A percentile compares a stretch with the other conserved stretches of the same genome.
phyloP scores from a whole-genome alignment of 306 rosid species.

The Leucaena leucocephala region DNA sequence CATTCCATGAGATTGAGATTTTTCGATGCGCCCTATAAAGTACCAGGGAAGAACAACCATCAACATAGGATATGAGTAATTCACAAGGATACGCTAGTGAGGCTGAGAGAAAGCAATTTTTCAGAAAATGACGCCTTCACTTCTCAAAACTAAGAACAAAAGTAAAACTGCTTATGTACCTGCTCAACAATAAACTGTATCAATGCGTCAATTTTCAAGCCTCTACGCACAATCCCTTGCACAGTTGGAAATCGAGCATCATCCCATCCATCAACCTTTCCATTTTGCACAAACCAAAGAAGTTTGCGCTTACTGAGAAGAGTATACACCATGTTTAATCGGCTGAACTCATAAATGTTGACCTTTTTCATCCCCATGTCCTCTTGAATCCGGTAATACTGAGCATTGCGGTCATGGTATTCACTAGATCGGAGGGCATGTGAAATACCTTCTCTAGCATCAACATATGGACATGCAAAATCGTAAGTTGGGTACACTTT shows the following conservation, averaged over 20 bases:
- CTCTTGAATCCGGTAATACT: slow-evolving; percentile 75
- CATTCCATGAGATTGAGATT: slow-evolving; percentile 98
- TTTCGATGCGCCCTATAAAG: slow-evolving; percentile 82
- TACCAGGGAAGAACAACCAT: slow-evolving; percentile 32
- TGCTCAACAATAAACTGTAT: slow-evolving; percentile 92
- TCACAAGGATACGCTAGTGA: slow-evolving; percentile 15
- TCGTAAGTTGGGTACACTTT: slow-evolving; percentile 92
- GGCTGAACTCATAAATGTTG: slow-evolving; percentile 83
- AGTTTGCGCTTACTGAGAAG: slow-evolving; percentile 96
- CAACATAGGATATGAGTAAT: slow-evolving; percentile 23
- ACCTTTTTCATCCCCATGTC: slow-evolving; percentile 86
- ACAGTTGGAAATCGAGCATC: slow-evolving; percentile 95
- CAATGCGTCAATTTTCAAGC: slow-evolving; percentile 83
- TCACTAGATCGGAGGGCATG: slow-evolving; percentile 98
- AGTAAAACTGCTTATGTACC: slow-evolving; percentile 47
- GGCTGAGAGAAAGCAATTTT: slow-evolving; percentile 6
- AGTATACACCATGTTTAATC: slow-evolving; percentile 91
- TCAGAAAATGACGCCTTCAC: slow-evolving; percentile 29
- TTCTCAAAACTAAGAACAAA: slow-evolving; percentile 14
- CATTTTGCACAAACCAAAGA: slow-evolving; percentile 95
- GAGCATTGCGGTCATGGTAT: slow-evolving; percentile 93
- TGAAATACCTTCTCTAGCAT: slow-evolving; percentile 76
- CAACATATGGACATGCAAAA: slow-evolving; percentile 96
- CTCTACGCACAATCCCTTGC: slow-evolving; percentile 95
- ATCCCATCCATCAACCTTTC: slow-evolving; percentile 94